A percentile compares a stretch with the other conserved stretches of the same genome.
phyloP scores from a whole-genome alignment of 345 rosid genomes.

The Bretschneidera sinensis region DNA sequence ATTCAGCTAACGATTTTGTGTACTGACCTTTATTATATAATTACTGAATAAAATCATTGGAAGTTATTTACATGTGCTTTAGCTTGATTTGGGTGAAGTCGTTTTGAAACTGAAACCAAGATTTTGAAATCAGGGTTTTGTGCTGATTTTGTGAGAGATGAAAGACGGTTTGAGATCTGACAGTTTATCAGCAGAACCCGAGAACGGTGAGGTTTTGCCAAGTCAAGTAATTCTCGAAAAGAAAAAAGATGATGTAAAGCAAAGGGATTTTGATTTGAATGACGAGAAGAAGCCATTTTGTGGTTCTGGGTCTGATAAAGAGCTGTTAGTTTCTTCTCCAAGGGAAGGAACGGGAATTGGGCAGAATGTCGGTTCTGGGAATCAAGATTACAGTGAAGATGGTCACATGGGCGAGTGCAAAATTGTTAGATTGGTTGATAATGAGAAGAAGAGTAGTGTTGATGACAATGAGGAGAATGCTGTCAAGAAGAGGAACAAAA shows the following conservation, averaged over 20 bases:
- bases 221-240: conserved; percentile 5
- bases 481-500: conserved; percentile 23
- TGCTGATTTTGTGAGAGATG: conserved; percentile 26
- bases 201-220: conserved; percentile 17
- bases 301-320: conserved; percentile 14
- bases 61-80: background rate
- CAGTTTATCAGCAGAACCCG: conserved; percentile 15
- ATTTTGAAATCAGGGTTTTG: conserved; percentile 15
- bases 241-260: conserved; percentile 15
- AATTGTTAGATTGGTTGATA: conserved; percentile 10
- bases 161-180: conserved; percentile 38
- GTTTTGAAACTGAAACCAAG: conserved; percentile 3
- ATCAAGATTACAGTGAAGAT: conserved; percentile 15
- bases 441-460: conserved; percentile 21
- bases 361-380: conserved; percentile 8
- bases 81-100: conserved; percentile 1
- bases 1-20: conserved; percentile 7
- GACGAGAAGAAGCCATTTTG: conserved; percentile 9
- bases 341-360: conserved; percentile 11
- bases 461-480: conserved; percentile 20
- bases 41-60: conserved; percentile 13
- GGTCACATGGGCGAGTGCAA: conserved; percentile 10
- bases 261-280: conserved; percentile 14
- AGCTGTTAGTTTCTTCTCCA: background rate
- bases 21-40: background rate